phyloP scores from a whole-genome alignment of 2,329 filamentous ascomycete genomes.

The Pseudogymnoascus sp. region DNA sequence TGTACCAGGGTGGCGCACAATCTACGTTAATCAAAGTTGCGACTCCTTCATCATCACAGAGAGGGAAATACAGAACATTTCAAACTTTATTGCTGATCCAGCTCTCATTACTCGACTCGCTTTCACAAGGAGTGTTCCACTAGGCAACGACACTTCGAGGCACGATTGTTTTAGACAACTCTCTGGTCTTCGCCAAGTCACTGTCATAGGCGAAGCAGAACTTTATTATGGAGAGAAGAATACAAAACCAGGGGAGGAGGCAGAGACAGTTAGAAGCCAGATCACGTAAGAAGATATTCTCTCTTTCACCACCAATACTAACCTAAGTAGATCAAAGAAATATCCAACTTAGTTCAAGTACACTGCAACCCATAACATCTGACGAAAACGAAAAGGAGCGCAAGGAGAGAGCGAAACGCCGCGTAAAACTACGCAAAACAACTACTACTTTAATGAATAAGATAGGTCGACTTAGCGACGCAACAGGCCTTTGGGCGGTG shows the following conservation, averaged over 20 bases:
- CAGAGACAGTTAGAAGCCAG: neutral
- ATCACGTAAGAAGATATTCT: neutral
- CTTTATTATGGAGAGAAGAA: neutral
- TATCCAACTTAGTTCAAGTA: neutral
- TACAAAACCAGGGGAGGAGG: neutral
- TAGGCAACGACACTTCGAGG: neutral
- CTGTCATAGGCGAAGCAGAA: neutral
- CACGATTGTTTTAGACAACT: neutral
- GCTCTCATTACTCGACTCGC: neutral
- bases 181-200: neutral
- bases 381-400: neutral
- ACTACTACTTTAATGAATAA: too few species aligned
- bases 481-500: too few species aligned
- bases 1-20: neutral
- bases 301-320: neutral
- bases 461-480: too few species aligned
- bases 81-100: neutral
- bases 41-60: constrained; percentile 8
- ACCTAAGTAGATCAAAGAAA: neutral
- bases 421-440: too few species aligned
- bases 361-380: neutral
- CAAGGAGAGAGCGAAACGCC: neutral
- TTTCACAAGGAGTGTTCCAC: neutral
- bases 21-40: constrained; percentile 11
- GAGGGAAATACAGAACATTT: constrained; percentile 9